These are phyloP conservation scores for Psidium friedrichsthalianum DNA, from an alignment of 345 rosid genomes.

Conservation along the genomic window DNA sequence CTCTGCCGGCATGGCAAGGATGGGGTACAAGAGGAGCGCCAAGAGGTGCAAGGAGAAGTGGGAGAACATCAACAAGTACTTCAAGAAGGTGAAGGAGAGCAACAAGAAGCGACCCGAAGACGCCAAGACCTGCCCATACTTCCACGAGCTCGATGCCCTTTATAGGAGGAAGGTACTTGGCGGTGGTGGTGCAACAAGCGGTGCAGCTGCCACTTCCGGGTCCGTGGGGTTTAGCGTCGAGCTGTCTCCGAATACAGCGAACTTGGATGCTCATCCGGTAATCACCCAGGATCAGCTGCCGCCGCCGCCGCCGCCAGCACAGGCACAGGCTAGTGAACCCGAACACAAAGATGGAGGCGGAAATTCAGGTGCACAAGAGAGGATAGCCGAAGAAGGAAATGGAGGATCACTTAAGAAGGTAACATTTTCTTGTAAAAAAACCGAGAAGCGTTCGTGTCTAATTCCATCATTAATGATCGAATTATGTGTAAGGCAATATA, in stretches of 20 bases:
- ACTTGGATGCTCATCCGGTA: background rate
- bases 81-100: constrained; percentile 53
- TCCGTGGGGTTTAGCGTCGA: background rate
- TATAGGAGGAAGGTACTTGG: constrained; percentile 19
- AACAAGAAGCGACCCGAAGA: constrained; percentile 42
- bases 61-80: constrained; percentile 52
- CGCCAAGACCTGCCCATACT: constrained; percentile 46
- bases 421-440: background rate
- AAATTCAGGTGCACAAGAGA: background rate
- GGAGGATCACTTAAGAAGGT: constrained; percentile 2
- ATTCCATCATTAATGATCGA: background rate
- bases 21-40: constrained; percentile 32
- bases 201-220: background rate
- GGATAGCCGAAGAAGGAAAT: background rate
- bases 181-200: background rate
- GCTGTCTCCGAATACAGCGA: background rate
- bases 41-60: constrained; percentile 48
- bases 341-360: background rate
- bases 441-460: background rate
- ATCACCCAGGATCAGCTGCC: background rate
- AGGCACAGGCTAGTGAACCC: background rate
- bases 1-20: constrained; percentile 23
- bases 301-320: background rate
- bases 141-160: constrained; percentile 38
- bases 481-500: background rate